Conservation (phyloP, 1,284 basidiomycete genomes). For the Cutaneotrichosporon dermatis region DNA sequence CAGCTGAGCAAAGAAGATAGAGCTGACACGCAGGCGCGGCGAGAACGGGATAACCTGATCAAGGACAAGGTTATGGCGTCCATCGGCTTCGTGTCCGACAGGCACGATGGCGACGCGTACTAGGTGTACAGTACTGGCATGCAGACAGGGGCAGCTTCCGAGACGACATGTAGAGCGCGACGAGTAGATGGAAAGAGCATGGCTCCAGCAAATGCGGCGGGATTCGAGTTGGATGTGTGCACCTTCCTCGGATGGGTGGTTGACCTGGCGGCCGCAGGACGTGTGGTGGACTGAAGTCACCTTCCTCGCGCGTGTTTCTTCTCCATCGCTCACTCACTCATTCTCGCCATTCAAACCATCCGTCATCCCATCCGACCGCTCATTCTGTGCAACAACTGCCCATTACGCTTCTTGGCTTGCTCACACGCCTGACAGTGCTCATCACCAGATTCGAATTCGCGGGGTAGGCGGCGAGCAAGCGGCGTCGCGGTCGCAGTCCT, state of each 20-base stretch:
- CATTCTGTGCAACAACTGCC: neutral
- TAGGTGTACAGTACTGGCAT: conserved; percentile 16
- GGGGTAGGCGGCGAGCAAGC: too few species aligned
- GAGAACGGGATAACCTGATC: conserved; percentile 39
- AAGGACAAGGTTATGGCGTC: conserved; percentile 42
- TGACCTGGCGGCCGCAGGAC: neutral
- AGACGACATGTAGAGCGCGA: too few species aligned
- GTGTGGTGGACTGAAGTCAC: neutral
- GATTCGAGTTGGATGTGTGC: too few species aligned
- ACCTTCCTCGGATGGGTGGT: neutral
- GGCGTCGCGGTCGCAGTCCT: too few species aligned
- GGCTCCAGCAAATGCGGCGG: too few species aligned
- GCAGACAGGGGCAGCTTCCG: neutral
- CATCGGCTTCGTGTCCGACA: conserved; percentile 47
- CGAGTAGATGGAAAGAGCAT: too few species aligned
- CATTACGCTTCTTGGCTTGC: neutral
- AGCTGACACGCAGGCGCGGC: conserved; percentile 31
- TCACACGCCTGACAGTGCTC: neutral
- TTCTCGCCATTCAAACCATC: neutral
- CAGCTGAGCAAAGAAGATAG: too few species aligned
- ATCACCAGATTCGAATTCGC: too few species aligned
- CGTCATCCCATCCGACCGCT: neutral
- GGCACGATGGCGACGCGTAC: conserved; percentile 49
- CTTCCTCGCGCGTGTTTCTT: neutral
- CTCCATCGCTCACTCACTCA: neutral